phyloP scores from a whole-genome alignment of 306 rosid genomes.

The Quillaja saponaria region DNA sequence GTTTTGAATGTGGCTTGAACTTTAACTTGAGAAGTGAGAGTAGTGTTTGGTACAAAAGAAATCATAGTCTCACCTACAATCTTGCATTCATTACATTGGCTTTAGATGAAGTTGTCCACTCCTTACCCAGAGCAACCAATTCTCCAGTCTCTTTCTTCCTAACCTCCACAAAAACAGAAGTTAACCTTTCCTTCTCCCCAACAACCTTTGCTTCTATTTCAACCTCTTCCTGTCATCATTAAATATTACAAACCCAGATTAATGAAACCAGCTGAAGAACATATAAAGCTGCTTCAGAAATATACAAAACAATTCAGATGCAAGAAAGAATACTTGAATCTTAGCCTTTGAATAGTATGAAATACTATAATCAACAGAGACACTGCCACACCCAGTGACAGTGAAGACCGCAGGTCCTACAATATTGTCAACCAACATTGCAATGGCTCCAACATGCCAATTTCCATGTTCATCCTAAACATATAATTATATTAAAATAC shows the following conservation, averaged over 20 bases:
- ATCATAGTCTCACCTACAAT: too few species aligned
- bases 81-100: neutral
- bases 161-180: slow-evolving; percentile 16
- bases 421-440: slow-evolving; percentile 38
- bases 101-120: slow-evolving; percentile 24
- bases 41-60: neutral
- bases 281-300: too few species aligned
- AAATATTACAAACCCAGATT: neutral
- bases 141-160: slow-evolving; percentile 22
- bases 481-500: neutral
- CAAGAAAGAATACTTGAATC: slow-evolving; percentile 30
- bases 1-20: too few species aligned
- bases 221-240: neutral
- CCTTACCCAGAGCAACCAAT: slow-evolving; percentile 33
- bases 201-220: slow-evolving; percentile 33
- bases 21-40: too few species aligned
- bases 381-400: neutral
- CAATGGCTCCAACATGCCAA: slow-evolving; percentile 54
- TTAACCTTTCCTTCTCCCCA: slow-evolving; percentile 22
- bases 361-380: slow-evolving; percentile 35
- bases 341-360: slow-evolving; percentile 40
- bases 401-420: slow-evolving; percentile 13
- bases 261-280: neutral
- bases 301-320: too few species aligned
- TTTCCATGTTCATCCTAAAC: slow-evolving; percentile 46